Base-by-base conservation (phyloP, 1,284 basidiomycete genomes). In the Cystobasidium pallidum region DNA sequence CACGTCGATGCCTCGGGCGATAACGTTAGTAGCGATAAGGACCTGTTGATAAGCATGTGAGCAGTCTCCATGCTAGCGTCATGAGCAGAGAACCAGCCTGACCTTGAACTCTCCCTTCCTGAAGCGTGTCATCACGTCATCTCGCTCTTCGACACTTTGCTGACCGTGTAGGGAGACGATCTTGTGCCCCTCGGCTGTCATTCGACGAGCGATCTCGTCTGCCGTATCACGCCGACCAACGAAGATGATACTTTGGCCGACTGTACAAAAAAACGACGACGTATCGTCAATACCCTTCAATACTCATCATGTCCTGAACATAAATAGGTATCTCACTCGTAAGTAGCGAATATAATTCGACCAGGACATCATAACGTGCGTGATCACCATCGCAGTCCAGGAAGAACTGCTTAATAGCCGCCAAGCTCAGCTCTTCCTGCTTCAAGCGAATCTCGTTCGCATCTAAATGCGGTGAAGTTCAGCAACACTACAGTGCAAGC, bases 251-350 rank as follows among this genome's bases (percentile, higher is more conserved):
- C 74, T 73, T 62, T 74, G 75, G 3, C 73, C 71, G 39, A 75
- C 68, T 71, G 68, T 32, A 32, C 11, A 51, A 17, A 19, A 24
- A 10, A 39, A 21, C 34, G 34, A 41, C n/a, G 39, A 17, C 11
- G 43, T 17, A 45, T 45, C 8, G 13, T 51, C 49, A 66, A 19
- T 47, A 47, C 17, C 6, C 26, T 15, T 30, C 10, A 64, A 30
- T 55, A 62, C 49, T 62, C 57, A n/a, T 66, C 32, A 67, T 81
- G 85, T 67, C 57, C 91, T 91, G 81, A 90, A 88, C 81, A 92
- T 95, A 84, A 97, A 98, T 78, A 98, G 97, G 91, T 93, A 82
- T 97, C 0, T 94, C 94, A 74, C 99, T 92, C 0, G 94, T 95
- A 80, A 99, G 84, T 64, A 95, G 84, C 74, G 88, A 88, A 82